Conservation (phyloP, 2,329 filamentous ascomycete species). For the Fusarium floridanum region DNA sequence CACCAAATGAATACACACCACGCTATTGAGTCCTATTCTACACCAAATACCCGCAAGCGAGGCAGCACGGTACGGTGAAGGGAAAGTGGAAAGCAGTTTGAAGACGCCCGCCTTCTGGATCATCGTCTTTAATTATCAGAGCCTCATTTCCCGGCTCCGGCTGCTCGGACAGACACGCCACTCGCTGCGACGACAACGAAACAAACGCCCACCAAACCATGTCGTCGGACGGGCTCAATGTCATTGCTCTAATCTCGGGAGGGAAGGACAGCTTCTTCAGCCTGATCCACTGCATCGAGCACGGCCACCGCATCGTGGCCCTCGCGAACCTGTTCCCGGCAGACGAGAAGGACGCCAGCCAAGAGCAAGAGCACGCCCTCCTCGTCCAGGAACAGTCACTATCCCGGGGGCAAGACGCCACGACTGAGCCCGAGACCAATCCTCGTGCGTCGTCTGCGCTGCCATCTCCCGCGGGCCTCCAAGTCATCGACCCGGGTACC, state of each 20-base stretch:
- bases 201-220: constrained; percentile 46
- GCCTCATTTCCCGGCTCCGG: constrained; percentile 18
- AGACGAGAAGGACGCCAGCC: constrained; percentile 24
- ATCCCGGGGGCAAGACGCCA: constrained; percentile 31
- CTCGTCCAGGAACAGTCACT: constrained; percentile 16
- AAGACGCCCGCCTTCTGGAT: constrained; percentile 20
- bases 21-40: constrained; percentile 24
- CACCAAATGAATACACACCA: constrained; percentile 30
- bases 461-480: constrained; percentile 35
- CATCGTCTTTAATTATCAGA: not conserved
- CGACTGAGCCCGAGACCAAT: constrained; percentile 16
- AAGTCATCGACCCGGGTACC: constrained; percentile 40
- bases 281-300: constrained; percentile 86
- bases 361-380: not conserved
- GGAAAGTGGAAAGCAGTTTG: constrained; percentile 5
- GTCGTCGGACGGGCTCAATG: constrained; percentile 69
- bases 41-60: constrained; percentile 30
- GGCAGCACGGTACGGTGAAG: constrained; percentile 3
- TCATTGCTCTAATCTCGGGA: constrained; percentile 93
- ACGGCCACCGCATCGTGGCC: constrained; percentile 88
- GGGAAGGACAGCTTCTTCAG: constrained; percentile 98
- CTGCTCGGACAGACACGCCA: constrained; percentile 6
- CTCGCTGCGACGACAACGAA: constrained; percentile 7
- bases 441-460: constrained; percentile 12
- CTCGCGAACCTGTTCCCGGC: constrained; percentile 85